Evolutionary conservation across 768 basidiomycete genomes (phyloP), one percentile per base, ranked within the genome.

Genomic region (Dioszegia crocea): DNA sequence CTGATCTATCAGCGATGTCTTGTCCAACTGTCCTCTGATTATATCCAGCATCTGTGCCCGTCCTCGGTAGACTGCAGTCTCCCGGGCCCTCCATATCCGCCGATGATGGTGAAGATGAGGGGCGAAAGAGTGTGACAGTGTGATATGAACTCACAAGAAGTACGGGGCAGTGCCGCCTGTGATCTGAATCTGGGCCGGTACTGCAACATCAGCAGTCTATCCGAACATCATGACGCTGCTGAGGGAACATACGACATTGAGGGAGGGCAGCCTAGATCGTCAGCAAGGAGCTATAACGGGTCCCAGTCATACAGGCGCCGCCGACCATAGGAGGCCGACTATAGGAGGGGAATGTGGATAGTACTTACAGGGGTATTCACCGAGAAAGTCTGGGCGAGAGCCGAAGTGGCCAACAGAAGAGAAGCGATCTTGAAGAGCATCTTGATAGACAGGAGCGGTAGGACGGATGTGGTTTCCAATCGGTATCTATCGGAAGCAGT

Each of bases 301-400:
- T 11, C 26, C 23, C 17, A 31, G 44, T 12, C 16, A 17, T 50
- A 21, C 6, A n/a, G n/a, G n/a, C n/a, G n/a, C n/a, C n/a, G n/a
- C n/a, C n/a, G n/a, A n/a, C n/a, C n/a, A n/a, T n/a, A n/a, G n/a
- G n/a, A n/a, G n/a, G n/a, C n/a, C n/a, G n/a, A n/a, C n/a, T n/a
- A n/a, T n/a, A n/a, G n/a, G n/a, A n/a, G n/a, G n/a, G n/a, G n/a
- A n/a, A n/a, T n/a, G n/a, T n/a, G n/a, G n/a, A n/a, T n/a, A n/a
- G n/a, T n/a, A 70, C 70, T 58, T 44, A 75, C 71, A 26, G 75
- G 75, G 39, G 75, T 76, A 66, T 60, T 68, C 53, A 76, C 66
- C 24, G 62, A 61, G 59, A 64, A 61, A 24, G 65, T 60, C 59
- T 75, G 70, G 51, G 65, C 76, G 46, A 66, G 48, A 47, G 69